These are phyloP conservation scores for Halenospora varia DNA, from an alignment of 495 filamentous ascomycete species.

Conservation along the genomic window DNA sequence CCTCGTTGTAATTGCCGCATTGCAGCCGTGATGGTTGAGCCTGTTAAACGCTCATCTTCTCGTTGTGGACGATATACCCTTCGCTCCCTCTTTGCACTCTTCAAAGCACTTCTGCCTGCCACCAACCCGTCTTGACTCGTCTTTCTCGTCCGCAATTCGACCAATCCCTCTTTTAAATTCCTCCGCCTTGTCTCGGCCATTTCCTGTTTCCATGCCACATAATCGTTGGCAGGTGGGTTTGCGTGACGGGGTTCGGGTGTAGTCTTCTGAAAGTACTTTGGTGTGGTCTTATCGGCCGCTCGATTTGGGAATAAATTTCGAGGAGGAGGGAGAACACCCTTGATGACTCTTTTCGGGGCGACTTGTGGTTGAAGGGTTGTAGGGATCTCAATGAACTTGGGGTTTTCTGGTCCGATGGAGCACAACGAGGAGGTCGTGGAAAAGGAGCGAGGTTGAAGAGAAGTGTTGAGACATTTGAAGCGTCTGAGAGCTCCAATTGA, in stretches of 20 bases:
- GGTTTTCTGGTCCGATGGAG: constrained; percentile 59
- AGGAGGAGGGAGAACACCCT: constrained; percentile 69
- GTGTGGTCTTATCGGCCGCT: constrained; percentile 44
- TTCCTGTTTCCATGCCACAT: constrained; percentile 56
- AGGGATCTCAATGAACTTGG: constrained; percentile 70
- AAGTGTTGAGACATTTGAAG: constrained; percentile 6
- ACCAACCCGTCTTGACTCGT: constrained; percentile 34
- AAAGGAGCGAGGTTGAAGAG: constrained; percentile 34
- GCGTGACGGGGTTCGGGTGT: constrained; percentile 31
- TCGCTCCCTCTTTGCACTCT: constrained; percentile 38
- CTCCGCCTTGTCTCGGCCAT: constrained; percentile 56
- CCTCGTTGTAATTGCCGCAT: constrained; percentile 35
- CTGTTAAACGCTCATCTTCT: constrained; percentile 60
- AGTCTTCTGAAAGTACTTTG: constrained; percentile 45
- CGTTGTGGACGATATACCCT: constrained; percentile 47
- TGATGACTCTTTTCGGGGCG: constrained; percentile 45
- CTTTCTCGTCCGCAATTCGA: constrained; percentile 55
- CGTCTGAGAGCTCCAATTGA: constrained; percentile 22
- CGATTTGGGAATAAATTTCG: constrained; percentile 57
- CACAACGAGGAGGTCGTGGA: constrained; percentile 30
- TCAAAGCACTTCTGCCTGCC: constrained; percentile 31
- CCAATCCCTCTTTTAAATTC: constrained; percentile 61
- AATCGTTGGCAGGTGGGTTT: constrained; percentile 34
- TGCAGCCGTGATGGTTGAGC: constrained; percentile 40
- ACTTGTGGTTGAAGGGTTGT: constrained; percentile 45